phyloP scores from a whole-genome alignment of 2,329 filamentous ascomycete genomes.

The Fusarium sp. region DNA sequence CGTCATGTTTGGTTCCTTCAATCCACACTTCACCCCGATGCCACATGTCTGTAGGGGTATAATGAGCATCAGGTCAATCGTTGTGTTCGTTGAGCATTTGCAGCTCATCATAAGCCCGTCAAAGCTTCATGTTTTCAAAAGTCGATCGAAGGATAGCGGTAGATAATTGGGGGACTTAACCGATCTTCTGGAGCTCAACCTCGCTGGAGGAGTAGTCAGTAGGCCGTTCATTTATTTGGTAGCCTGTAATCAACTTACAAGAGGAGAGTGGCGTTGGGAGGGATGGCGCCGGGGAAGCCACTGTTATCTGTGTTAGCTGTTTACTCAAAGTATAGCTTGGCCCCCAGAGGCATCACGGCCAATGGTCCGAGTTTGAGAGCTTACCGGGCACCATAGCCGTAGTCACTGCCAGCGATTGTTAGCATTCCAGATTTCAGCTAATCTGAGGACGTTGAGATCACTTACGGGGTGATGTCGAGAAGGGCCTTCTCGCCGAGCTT shows the following conservation, averaged over 20 bases:
- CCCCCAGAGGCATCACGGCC: neutral
- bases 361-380: conserved; percentile 36
- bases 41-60: conserved; percentile 15
- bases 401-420: conserved; percentile 59
- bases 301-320: conserved; percentile 52
- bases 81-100: neutral
- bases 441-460: neutral
- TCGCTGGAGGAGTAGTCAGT: conserved; percentile 59
- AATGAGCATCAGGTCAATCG: conserved; percentile 5
- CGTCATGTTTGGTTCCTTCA: neutral
- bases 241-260: conserved; percentile 73
- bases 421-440: conserved; percentile 5
- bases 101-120: neutral
- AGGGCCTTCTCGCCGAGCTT: conserved; percentile 89
- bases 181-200: conserved; percentile 73
- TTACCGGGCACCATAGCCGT: conserved; percentile 70
- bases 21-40: neutral
- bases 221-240: neutral
- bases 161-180: conserved; percentile 44
- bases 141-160: conserved; percentile 4
- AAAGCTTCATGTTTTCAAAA: conserved; percentile 7
- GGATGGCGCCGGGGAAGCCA: conserved; percentile 82
- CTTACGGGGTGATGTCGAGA: conserved; percentile 74
- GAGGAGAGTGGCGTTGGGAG: conserved; percentile 76
- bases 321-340: neutral